phyloP scores from a whole-genome alignment of 805 yeast genomes.

The Cyberlindnera japonica region DNA sequence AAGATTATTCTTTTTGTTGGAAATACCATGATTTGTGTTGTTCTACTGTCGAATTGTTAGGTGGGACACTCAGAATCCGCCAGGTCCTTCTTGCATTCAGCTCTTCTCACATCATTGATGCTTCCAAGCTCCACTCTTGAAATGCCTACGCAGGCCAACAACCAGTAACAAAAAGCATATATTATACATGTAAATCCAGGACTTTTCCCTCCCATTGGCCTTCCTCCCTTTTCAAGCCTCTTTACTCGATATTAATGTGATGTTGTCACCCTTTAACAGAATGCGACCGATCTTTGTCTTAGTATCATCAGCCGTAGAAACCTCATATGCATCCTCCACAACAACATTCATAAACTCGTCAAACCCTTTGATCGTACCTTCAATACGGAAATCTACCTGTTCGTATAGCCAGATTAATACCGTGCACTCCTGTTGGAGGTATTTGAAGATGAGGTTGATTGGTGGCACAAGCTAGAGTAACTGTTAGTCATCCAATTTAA shows the following conservation, averaged over 20 bases:
- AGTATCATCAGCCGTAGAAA: conserved; percentile 48
- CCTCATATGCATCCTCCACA: conserved; percentile 59
- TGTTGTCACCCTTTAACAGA: conserved; percentile 89
- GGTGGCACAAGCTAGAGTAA: conserved; percentile 68
- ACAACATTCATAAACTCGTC: conserved; percentile 95
- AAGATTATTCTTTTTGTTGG: too few relatives aligned
- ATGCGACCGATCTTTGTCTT: conserved; percentile 65
- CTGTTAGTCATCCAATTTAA: conserved; percentile 8
- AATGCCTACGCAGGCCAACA: too few relatives aligned
- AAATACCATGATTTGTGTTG: too few relatives aligned
- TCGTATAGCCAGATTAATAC: conserved; percentile 91
- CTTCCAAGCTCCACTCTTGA: too few relatives aligned
- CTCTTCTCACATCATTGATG: too few relatives aligned
- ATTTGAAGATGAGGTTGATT: conserved; percentile 83
- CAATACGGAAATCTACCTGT: conserved; percentile 70
- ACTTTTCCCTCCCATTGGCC: neutral
- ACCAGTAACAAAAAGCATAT: too few relatives aligned
- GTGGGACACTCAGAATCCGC: too few relatives aligned
- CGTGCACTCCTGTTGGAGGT: conserved; percentile 71
- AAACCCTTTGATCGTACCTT: conserved; percentile 86
- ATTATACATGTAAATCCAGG: neutral
- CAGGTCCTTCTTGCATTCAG: too few relatives aligned
- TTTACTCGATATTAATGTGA: conserved; percentile 58
- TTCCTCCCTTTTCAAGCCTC: conserved; percentile 12
- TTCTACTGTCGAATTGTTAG: too few relatives aligned